phyloP scores from a whole-genome alignment of 2,329 filamentous ascomycete genomes.

The Metarhizium robertsii region DNA sequence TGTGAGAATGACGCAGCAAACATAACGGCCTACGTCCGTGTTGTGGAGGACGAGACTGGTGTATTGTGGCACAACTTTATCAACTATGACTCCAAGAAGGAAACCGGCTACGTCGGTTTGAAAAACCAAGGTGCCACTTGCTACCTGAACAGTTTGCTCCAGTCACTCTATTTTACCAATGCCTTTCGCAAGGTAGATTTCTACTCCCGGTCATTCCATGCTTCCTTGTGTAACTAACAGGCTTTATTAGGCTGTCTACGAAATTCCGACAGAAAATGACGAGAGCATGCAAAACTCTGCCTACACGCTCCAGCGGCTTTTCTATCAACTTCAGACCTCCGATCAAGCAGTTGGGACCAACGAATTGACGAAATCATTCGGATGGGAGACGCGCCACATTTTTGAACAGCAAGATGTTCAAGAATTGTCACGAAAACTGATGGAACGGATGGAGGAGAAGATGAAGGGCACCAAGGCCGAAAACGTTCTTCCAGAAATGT shows the following conservation, averaged over 20 bases:
- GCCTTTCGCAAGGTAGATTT: conserved; percentile 73
- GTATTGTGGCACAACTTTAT: conserved; percentile 86
- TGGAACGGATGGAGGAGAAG: conserved; percentile 93
- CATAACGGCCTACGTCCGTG: conserved; percentile 72
- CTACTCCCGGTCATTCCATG: neutral
- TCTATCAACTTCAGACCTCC: conserved; percentile 89
- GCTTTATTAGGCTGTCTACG: conserved; percentile 75
- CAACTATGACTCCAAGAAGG: conserved; percentile 98
- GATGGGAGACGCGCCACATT: conserved; percentile 95
- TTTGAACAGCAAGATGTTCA: conserved; percentile 99
- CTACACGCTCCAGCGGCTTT: conserved; percentile 85
- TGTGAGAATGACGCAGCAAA: conserved; percentile 70
- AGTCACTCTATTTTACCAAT: conserved; percentile 82
- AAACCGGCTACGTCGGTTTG: conserved; percentile 92
- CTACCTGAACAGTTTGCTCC: conserved; percentile 76
- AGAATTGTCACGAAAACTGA: conserved; percentile 89
- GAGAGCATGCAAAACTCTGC: conserved; percentile 78
- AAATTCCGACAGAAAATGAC: conserved; percentile 87
- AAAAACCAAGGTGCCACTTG: conserved; percentile 95
- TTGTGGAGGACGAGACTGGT: conserved; percentile 80
- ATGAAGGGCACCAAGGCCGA: conserved; percentile 96
- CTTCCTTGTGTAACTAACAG: conserved; percentile 5
- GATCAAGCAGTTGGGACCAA: conserved; percentile 77
- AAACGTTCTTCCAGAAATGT: conserved; percentile 80
- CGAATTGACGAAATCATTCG: conserved; percentile 92